Base-by-base conservation (phyloP, 2,329 filamentous ascomycete genomes). In the Ceratocystis cacaofunesta region DNA sequence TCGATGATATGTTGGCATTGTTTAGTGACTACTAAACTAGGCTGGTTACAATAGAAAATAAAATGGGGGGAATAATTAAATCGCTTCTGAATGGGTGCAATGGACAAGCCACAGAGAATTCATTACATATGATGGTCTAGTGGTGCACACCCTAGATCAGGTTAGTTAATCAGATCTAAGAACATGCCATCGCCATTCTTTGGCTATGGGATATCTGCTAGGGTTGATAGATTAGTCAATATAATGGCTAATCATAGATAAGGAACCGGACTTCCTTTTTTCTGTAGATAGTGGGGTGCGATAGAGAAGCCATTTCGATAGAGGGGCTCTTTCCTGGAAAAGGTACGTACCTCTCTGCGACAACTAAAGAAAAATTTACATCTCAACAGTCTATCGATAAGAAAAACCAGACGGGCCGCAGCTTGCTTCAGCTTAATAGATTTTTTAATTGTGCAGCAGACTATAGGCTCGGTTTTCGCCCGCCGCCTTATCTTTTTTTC, bases 1-100 rank as follows among this genome's bases (percentile, higher is more conserved):
- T 96, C 69, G 94, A 99, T 75, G 88, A 94, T 63, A 79, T 96
- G 69, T 86, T 97, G 60, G 87, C 87, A 30, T 82, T 94, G 12
- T 81, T 97, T 70, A 81, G 89, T 68, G 94, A 99, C 73, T 92
- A 83, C 70, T 90, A 73, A 79, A 60, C 30, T 44, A 15, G 61
- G 36, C 15, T 41, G 32, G 22, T 25, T 58, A 48, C 41, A 17
- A 32, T 10, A 22, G 5, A 25, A 44, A 63, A 46, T 22, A 64
- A 44, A 32, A 64, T 52, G 50, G 64, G 32, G 62, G 43, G 41
- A 52, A 57, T 61, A 32, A 63, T 63, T 28, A 57, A 17, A 32
- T 25, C 17, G n/a, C 15, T 50, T 19, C 48, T 41, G 12, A 15
- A 41, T 3, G 36, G 10, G 12, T 41, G 30, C 30, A 7, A 32